These are phyloP conservation scores for Darksidea phi DNA, from an alignment of 495 filamentous ascomycete genomes.

Conservation along the genomic window DNA sequence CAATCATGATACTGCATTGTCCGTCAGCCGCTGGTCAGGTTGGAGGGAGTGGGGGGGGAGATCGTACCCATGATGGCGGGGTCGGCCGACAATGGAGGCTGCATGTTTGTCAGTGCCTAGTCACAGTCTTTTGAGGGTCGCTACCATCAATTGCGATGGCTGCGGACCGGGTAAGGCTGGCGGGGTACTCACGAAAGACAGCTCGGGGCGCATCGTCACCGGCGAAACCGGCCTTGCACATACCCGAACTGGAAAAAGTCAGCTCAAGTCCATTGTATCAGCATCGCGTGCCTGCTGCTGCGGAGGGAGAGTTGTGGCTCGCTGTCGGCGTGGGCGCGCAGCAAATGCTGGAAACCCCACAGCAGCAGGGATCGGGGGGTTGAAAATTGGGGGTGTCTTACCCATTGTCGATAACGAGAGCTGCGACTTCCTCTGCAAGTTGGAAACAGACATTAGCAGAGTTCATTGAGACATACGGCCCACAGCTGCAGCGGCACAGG, in stretches of 20 bases:
- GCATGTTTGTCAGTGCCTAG: constrained; percentile 35
- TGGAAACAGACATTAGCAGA: constrained; percentile 40
- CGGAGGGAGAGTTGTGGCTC: background rate
- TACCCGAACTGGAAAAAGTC: constrained; percentile 77
- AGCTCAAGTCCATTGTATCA: constrained; percentile 29
- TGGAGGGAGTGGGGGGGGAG: constrained; percentile 20
- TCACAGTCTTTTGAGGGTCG: background rate
- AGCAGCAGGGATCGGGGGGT: constrained; percentile 19
- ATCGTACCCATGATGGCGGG: constrained; percentile 98
- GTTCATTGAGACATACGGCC: constrained; percentile 29
- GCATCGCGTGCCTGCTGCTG: constrained; percentile 14
- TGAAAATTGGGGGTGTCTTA: constrained; percentile 56
- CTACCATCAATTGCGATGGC: background rate
- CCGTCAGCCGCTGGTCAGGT: constrained; percentile 13
- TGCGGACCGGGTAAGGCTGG: background rate
- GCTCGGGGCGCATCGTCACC: constrained; percentile 99
- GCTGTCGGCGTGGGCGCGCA: constrained; percentile 20
- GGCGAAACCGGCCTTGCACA: constrained; percentile 99
- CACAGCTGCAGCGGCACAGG: constrained; percentile 2
- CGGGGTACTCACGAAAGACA: constrained; percentile 92
- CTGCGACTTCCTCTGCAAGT: constrained; percentile 94
- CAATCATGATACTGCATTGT: constrained; percentile 92
- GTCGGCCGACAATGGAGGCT: constrained; percentile 99
- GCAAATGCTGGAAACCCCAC: constrained; percentile 36
- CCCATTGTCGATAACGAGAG: constrained; percentile 99